phyloP scores from a whole-genome alignment of 352 stramenopile species.

The Phytophthora agathidicida region DNA sequence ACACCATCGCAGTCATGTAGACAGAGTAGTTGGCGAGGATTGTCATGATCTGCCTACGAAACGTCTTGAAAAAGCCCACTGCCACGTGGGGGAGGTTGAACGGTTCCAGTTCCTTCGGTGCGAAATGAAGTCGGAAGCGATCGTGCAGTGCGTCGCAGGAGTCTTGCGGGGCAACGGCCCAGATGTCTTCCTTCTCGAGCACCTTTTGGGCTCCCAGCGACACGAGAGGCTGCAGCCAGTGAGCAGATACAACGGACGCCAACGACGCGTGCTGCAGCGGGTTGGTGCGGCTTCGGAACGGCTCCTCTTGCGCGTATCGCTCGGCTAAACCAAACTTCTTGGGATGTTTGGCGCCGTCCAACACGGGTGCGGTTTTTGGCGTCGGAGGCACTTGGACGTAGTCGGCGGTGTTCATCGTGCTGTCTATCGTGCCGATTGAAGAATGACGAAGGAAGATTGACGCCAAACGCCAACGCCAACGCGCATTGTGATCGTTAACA shows the following conservation, averaged over 20 bases:
- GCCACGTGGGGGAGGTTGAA: constrained; percentile 26
- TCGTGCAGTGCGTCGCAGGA: constrained; percentile 24
- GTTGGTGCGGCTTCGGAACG: constrained; percentile 33
- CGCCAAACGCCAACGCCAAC: constrained; percentile 5
- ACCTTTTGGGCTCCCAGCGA: constrained; percentile 36
- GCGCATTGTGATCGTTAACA: no score
- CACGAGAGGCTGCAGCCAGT: constrained; percentile 43
- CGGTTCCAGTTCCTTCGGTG: background rate
- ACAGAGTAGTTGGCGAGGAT: constrained; percentile 35
- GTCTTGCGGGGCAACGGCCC: constrained; percentile 30
- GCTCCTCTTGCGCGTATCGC: constrained; percentile 15
- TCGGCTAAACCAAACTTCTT: constrained; percentile 21
- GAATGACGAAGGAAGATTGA: constrained; percentile 16
- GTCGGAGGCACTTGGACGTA: constrained; percentile 18
- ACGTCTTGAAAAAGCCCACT: constrained; percentile 30
- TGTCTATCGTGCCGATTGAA: constrained; percentile 9
- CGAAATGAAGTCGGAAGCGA: constrained; percentile 25
- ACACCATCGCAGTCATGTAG: constrained; percentile 37
- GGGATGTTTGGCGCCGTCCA: constrained; percentile 3
- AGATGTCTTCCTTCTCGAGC: constrained; percentile 43
- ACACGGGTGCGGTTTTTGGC: background rate
- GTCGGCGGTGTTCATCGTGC: constrained; percentile 17
- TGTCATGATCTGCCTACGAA: constrained; percentile 23
- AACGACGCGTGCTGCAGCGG: constrained; percentile 43
- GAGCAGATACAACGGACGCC: constrained; percentile 24